Percentiles rank a stretch among this genome's conserved stretches.
Conservation (phyloP, 441 rosid genomes). For the Populus tomentosa region DNA sequence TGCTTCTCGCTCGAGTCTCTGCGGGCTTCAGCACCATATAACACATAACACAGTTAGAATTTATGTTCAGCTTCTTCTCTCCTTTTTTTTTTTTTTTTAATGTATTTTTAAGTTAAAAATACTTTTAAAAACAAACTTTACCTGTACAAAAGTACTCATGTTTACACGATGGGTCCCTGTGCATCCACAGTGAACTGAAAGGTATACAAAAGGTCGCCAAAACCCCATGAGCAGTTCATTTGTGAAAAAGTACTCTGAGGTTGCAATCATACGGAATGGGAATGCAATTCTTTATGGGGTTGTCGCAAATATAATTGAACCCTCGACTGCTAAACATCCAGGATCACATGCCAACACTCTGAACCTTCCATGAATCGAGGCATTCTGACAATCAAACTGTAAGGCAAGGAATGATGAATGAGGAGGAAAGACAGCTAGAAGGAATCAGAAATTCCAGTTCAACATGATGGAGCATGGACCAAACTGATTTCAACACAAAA, state of each 20-base stretch:
- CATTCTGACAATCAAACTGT: slow-evolving; percentile 5
- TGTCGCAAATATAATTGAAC: neutral
- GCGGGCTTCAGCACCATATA: neutral
- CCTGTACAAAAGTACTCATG: neutral
- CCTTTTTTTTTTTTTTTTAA: no score
- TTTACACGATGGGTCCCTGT: neutral
- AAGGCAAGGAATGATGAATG: neutral
- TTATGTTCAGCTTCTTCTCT: no score
- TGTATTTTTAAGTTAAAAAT: no score
- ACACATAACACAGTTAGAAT: no score
- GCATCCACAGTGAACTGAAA: neutral
- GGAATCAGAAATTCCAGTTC: neutral
- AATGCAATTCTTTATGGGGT: neutral
- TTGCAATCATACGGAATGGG: neutral
- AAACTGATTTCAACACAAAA: neutral
- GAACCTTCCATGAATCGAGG: neutral
- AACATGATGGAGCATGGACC: neutral
- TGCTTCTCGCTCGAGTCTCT: neutral
- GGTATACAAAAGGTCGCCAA: neutral
- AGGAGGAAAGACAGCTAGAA: neutral
- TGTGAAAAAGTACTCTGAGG: neutral
- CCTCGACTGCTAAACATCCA: neutral
- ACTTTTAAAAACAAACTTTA: neutral
- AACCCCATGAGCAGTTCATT: neutral
- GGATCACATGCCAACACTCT: neutral